phyloP scores from a whole-genome alignment of 2,329 filamentous ascomycete species.

The Pseudogymnoascus sp. region DNA sequence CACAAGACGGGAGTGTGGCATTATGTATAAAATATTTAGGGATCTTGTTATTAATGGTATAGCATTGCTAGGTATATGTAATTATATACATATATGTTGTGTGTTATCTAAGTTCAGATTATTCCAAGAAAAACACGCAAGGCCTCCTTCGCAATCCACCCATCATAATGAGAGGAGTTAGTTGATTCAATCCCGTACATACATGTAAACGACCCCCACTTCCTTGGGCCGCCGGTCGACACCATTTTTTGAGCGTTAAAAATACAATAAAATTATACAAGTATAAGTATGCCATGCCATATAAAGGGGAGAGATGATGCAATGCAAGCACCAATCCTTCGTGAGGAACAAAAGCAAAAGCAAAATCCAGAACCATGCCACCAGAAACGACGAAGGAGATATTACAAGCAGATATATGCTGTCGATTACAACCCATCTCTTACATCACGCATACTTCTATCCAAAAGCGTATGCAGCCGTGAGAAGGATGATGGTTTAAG shows the following conservation, averaged over 20 bases:
- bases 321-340: not conserved
- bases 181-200: not conserved
- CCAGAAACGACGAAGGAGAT: not conserved
- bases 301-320: not conserved
- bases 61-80: slow-evolving; percentile 1
- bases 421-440: not conserved
- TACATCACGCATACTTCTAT: not conserved
- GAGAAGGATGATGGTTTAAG: not conserved
- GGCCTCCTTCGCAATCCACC: not conserved
- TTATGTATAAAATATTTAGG: not conserved
- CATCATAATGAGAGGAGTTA: slow-evolving; percentile 6
- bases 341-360: not conserved
- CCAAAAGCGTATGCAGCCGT: not conserved
- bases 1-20: not conserved
- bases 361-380: not conserved
- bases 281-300: not conserved
- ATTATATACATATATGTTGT: not conserved
- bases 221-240: not conserved
- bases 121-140: not conserved
- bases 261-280: slow-evolving; percentile 4
- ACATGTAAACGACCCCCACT: not conserved
- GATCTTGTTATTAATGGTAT: not conserved
- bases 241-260: not conserved
- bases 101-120: not conserved
- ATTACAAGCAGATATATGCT: slow-evolving; percentile 3